Evolutionary conservation across 2,329 filamentous ascomycete genomes (phyloP).

Genomic region (Diaporthe australafricana): DNA sequence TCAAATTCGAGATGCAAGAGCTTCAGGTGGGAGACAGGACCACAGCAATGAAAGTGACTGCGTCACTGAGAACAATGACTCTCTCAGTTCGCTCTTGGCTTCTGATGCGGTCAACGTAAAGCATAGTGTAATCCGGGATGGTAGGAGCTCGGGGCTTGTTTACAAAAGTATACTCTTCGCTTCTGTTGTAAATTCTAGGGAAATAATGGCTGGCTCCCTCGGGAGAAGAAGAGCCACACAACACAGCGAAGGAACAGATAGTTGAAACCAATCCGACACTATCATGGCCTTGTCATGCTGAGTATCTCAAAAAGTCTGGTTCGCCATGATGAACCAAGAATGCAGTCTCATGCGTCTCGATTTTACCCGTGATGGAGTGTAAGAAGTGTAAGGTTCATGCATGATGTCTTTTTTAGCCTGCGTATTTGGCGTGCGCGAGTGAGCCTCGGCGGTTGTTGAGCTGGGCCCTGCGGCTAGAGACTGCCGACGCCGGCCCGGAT

Average conservation of each 20-base stretch:
- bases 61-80: background rate
- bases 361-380: background rate
- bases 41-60: background rate
- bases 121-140: background rate
- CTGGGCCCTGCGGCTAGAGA: background rate
- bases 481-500: constrained; percentile 15
- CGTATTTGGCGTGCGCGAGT: too few relatives aligned
- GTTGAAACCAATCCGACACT: background rate
- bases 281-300: background rate
- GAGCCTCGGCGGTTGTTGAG: background rate
- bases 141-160: background rate
- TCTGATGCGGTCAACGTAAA: background rate
- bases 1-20: background rate
- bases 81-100: background rate
- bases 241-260: background rate
- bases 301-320: background rate
- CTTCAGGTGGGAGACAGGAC: background rate
- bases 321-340: constrained; percentile 5
- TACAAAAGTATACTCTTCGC: background rate
- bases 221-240: background rate
- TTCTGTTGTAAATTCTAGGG: constrained; percentile 6
- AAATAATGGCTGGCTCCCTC: background rate
- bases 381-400: constrained; percentile 5
- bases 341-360: background rate
- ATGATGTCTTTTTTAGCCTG: background rate